Evolutionary conservation across 2,329 filamentous ascomycete species (phyloP).

Genomic region (Xylariaceae sp.): DNA sequence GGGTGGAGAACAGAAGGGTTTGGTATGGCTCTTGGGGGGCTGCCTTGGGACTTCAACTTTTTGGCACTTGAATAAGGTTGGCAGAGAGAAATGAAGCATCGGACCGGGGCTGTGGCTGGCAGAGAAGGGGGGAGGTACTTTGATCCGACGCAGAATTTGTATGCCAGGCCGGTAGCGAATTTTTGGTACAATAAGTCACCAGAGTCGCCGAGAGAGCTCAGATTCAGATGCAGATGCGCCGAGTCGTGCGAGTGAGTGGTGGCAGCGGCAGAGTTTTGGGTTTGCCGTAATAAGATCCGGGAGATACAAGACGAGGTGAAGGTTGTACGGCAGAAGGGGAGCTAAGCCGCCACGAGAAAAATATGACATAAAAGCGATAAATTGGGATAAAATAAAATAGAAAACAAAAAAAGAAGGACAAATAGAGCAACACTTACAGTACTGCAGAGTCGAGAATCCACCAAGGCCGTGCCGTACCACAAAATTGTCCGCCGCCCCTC

Average conservation of each 20-base stretch:
- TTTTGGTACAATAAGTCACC: too few relatives aligned
- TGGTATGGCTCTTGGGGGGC: slow-evolving; percentile 7
- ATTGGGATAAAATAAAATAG: slow-evolving; percentile 11
- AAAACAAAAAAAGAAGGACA: slow-evolving; percentile 12
- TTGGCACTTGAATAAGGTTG: too few relatives aligned
- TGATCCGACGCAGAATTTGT: background rate
- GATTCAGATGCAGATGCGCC: slow-evolving; percentile 13
- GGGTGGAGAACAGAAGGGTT: slow-evolving; percentile 20
- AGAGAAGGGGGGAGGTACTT: slow-evolving; percentile 1
- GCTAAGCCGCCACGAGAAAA: background rate
- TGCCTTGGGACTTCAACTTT: too few relatives aligned
- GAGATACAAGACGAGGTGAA: too few relatives aligned
- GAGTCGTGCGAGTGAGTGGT: too few relatives aligned
- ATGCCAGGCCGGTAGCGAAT: too few relatives aligned
- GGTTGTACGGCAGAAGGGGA: too few relatives aligned
- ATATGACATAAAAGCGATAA: background rate
- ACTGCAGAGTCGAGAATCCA: slow-evolving; percentile 7
- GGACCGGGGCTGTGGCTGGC: background rate
- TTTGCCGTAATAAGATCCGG: too few relatives aligned
- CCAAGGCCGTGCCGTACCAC: background rate
- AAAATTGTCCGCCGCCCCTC: too few relatives aligned
- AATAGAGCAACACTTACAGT: slow-evolving; percentile 4
- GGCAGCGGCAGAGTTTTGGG: too few relatives aligned
- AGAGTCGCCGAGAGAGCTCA: slow-evolving; percentile 17
- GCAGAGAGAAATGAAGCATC: slow-evolving; percentile 8